Evolutionary conservation across 2,329 filamentous ascomycete species (phyloP), one percentile per base, ranked within the genome.

Genomic region (Colletotrichum horii): DNA sequence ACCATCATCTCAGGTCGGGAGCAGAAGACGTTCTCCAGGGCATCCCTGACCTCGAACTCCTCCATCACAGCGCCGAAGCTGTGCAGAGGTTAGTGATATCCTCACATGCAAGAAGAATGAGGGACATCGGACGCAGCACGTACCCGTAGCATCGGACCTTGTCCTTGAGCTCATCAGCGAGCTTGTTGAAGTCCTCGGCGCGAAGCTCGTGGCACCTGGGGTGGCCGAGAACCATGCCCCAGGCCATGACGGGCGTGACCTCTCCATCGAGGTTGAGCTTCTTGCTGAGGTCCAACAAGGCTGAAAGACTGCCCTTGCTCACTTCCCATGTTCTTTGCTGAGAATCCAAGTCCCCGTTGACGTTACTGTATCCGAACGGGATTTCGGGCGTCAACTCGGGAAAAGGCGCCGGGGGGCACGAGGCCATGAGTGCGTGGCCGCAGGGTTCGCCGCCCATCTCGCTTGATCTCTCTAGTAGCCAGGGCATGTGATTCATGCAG

Each of bases 81-180:
- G 78, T 19, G 19, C 5, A 22, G 16, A 9, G 9, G 67, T 77
- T 67, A 79, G 75, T 24, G 15, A 28, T 7, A 11, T 26, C 16
- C 38, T 24, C 48, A 30, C 15, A 62, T 11, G 38, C 61, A 70
- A 19, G 11, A 28, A 9, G 19, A 43, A 60, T 11, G 26, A 64
- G 30, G 65, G 58, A 30, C 15, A 12, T 5, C 28, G n/a, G 62
- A 30, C 8, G 34, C n/a, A n/a, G n/a, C 52, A 90, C 93, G 81
- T 86, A 96, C 94, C 97, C 97, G 84, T 98, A 98, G 84, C 97
- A 98, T 77, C 96, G 91, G 74, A 98, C 93, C 85, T 98, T 98
- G 72, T 90, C 90, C 79, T 91, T 88, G 72, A 98, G 88, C 74
- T 95, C 94, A 66, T 93, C 92, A 66, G 94, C 92, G 78, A 98